Percentiles rank a stretch among this genome's conserved stretches.
These are phyloP conservation scores for Yamadazyma phyllophila DNA, from an alignment of 805 yeast species.

Conservation along the genomic window DNA sequence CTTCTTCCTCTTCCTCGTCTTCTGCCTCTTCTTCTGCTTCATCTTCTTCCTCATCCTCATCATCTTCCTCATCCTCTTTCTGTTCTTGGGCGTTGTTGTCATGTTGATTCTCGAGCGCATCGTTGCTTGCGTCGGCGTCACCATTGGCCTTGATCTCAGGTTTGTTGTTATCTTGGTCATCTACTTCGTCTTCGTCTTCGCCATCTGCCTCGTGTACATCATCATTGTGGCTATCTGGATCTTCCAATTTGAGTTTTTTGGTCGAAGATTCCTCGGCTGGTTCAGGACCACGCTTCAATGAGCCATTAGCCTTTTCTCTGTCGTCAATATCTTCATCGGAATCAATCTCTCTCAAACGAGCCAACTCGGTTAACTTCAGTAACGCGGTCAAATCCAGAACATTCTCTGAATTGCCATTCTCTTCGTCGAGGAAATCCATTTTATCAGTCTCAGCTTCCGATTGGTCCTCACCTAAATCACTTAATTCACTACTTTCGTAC, in stretches of 20 bases:
- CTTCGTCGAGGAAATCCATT: slow-evolving; percentile 56
- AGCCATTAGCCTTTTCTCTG: slow-evolving; percentile 4
- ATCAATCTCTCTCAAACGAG: slow-evolving; percentile 37
- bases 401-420: slow-evolving; percentile 18
- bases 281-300: slow-evolving; percentile 9
- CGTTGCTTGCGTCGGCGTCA: background rate
- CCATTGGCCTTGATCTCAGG: background rate
- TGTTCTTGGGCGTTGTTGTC: slow-evolving; percentile 5
- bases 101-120: too few relatives aligned
- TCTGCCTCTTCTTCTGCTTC: slow-evolving; percentile 18
- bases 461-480: slow-evolving; percentile 57
- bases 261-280: slow-evolving; percentile 9
- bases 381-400: slow-evolving; percentile 37
- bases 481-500: slow-evolving; percentile 40
- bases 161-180: slow-evolving; percentile 8
- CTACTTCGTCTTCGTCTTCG: slow-evolving; percentile 19
- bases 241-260: slow-evolving; percentile 1
- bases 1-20: slow-evolving; percentile 15
- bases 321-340: slow-evolving; percentile 30
- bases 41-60: slow-evolving; percentile 11
- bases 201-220: slow-evolving; percentile 7
- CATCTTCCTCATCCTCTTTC: slow-evolving; percentile 14
- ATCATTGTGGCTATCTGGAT: slow-evolving; percentile 7
- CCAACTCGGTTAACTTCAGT: slow-evolving; percentile 43
- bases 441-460: slow-evolving; percentile 93